Percentiles rank a stretch among this genome's conserved stretches.
phyloP scores from a whole-genome alignment of 345 rosid genomes.

The Salix purpurea region DNA sequence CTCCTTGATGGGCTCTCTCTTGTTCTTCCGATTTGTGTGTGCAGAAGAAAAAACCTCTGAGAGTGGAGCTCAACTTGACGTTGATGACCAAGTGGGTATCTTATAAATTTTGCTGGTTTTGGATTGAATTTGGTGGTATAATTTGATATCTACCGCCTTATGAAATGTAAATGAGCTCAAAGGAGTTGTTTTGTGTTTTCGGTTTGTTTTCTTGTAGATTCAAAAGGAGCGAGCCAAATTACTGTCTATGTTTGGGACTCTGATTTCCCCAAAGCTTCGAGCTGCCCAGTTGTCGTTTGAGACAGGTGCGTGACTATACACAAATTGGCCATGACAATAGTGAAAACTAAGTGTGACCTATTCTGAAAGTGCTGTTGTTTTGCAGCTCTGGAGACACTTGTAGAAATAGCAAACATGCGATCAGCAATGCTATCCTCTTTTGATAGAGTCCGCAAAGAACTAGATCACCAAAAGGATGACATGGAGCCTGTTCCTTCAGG shows the following conservation, averaged over 20 bases:
- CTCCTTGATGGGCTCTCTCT: background rate
- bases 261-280: constrained; percentile 88
- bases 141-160: background rate
- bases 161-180: background rate
- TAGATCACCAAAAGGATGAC: constrained; percentile 28
- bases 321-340: constrained; percentile 2
- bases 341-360: background rate
- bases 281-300: constrained; percentile 80
- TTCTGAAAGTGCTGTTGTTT: background rate
- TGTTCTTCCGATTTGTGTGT: constrained; percentile 3
- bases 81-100: constrained; percentile 46
- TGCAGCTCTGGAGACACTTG: constrained; percentile 73
- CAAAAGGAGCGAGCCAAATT: constrained; percentile 64
- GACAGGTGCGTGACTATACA: constrained; percentile 47
- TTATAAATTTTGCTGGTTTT: background rate
- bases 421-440: constrained; percentile 50
- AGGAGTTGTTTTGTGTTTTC: background rate
- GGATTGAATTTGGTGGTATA: background rate
- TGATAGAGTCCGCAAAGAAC: constrained; percentile 35
- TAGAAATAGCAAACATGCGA: constrained; percentile 73
- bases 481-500: constrained; percentile 19
- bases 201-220: constrained; percentile 32
- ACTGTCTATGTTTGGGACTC: constrained; percentile 67
- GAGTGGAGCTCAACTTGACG: constrained; percentile 18
- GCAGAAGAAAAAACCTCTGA: constrained; percentile 33